Evolutionary conservation across 2,329 filamentous ascomycete species (phyloP), one percentile per base, ranked within the genome.

Genomic region (Penicillium hesseltinei): DNA sequence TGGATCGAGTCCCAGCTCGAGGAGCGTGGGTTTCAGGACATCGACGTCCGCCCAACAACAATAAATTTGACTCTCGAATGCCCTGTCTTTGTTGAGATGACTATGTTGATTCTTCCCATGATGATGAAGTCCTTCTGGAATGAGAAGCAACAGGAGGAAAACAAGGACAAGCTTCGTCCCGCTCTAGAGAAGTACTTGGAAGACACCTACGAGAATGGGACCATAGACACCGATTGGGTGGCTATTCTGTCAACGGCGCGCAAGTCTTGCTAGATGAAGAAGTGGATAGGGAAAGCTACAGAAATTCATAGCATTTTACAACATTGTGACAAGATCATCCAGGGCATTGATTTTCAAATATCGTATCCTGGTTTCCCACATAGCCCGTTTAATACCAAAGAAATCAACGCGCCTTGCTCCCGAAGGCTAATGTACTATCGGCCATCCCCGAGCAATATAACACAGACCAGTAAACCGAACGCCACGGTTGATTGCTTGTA

Each of bases 401-500:
- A 69, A 67, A 70, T 64, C 56, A 59, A 61, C 40, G 35, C 64
- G 66, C 68, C 66, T 56, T 61, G 59, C 55, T 57, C 56, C 63
- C 63, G 52, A 61, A 65, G 54, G 58, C 58, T 51, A 62, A 57
- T 61, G 62, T 67, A 61, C 59, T 58, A 64, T 64, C 51, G 58
- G 60, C 59, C 66, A 64, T 62, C 62, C 62, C 58, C 54, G 60
- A 66, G 57, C 63, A 66, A 65, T 54, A 65, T 56, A 63, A 64
- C 62, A 71, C 56, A 66, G 63, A 62, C 49, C 42, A 66, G 59
- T 66, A 53, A 69, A 64, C 67, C 69, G 56, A 73, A 73, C 70
- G 66, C 71, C 71, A 62, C 64, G 69, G 63, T 64, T 66, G 66
- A 67, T 65, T 63, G 58, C 58, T 61, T 62, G 55, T 63, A 62